A percentile compares a stretch with the other conserved stretches of the same genome.
These are phyloP conservation scores for Hypoxylon rickii DNA, from an alignment of 495 filamentous ascomycete species.

Conservation along the genomic window DNA sequence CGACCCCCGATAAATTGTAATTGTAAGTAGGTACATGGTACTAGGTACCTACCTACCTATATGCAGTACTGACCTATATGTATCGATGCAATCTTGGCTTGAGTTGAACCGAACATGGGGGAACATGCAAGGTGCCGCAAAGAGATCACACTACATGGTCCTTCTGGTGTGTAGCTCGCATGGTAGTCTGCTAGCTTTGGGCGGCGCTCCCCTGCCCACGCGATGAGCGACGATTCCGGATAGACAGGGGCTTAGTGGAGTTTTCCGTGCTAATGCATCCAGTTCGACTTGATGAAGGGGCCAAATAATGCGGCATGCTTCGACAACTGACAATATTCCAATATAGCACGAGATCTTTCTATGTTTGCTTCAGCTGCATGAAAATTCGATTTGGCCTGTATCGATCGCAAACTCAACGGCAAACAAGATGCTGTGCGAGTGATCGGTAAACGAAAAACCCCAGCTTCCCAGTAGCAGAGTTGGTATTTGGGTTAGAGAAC, in stretches of 20 bases:
- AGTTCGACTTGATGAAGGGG: slow-evolving; percentile 21
- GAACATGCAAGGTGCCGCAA: slow-evolving; percentile 38
- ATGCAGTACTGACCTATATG: too few relatives aligned
- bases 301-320: slow-evolving; percentile 20
- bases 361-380: slow-evolving; percentile 15
- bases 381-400: background rate
- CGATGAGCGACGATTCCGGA: slow-evolving; percentile 28
- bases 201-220: slow-evolving; percentile 7
- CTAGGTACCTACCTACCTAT: background rate
- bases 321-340: slow-evolving; percentile 5
- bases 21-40: too few relatives aligned
- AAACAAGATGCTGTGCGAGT: slow-evolving; percentile 10
- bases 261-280: slow-evolving; percentile 20
- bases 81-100: slow-evolving; percentile 28
- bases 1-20: too few relatives aligned
- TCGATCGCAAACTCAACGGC: background rate
- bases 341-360: slow-evolving; percentile 2
- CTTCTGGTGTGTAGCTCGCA: slow-evolving; percentile 19
- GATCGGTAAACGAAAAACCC: slow-evolving; percentile 2
- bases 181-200: slow-evolving; percentile 18
- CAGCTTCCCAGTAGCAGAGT: background rate
- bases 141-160: slow-evolving; percentile 35
- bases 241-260: slow-evolving; percentile 24
- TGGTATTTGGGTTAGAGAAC: slow-evolving; percentile 10
- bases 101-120: slow-evolving; percentile 30